phyloP scores from a whole-genome alignment of 441 rosid genomes.

The Rhodomyrtus psidioides region DNA sequence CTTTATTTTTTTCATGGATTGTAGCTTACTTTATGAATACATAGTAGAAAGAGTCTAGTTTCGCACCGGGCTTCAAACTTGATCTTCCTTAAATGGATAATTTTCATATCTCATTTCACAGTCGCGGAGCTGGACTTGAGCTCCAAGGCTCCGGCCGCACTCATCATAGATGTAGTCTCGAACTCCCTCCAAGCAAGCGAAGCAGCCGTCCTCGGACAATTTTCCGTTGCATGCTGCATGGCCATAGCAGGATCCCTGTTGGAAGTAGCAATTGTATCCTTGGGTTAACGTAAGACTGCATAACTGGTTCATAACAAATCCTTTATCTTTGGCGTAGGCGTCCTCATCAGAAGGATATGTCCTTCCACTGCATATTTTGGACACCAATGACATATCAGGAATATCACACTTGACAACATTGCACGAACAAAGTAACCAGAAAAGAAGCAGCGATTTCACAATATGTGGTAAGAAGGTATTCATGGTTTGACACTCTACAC shows the following conservation, averaged over 20 bases:
- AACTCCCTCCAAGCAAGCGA: background rate
- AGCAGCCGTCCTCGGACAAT: background rate
- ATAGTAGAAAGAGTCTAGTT: background rate
- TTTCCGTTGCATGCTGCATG: background rate
- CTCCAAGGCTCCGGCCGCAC: background rate
- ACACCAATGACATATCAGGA: background rate
- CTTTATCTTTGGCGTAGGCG: background rate
- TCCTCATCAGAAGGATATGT: background rate
- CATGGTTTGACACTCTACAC: background rate
- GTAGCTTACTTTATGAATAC: background rate
- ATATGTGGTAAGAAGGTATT: background rate
- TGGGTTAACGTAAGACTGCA: too few relatives aligned
- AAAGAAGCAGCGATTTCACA: background rate
- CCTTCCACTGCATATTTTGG: background rate
- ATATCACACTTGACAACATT: background rate
- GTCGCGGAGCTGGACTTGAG: background rate
- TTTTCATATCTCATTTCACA: background rate
- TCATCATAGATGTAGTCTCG: background rate
- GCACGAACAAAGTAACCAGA: background rate
- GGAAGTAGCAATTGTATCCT: background rate
- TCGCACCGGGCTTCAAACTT: background rate
- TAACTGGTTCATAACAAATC: too few relatives aligned
- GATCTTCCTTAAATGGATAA: background rate
- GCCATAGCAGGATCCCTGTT: background rate
- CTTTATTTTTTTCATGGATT: background rate